These are phyloP conservation scores for Diplotaxis tenuifolia DNA, from an alignment of 345 rosid species.

Conservation along the genomic window DNA sequence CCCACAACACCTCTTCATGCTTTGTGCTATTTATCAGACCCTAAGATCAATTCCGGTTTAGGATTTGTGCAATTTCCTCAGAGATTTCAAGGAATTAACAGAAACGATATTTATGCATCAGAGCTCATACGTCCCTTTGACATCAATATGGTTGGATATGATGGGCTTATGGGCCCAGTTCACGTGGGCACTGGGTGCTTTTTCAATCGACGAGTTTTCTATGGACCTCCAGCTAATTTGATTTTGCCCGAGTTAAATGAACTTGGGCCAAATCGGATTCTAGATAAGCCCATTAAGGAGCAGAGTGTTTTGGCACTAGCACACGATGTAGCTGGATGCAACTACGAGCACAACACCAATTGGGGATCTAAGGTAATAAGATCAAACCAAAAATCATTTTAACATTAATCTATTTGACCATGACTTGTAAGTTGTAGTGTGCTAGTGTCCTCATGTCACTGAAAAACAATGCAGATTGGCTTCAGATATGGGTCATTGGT, in stretches of 20 bases:
- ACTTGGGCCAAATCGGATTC: constrained; percentile 30
- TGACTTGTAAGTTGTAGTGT: background rate
- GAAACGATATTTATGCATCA: constrained; percentile 52
- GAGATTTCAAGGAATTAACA: constrained; percentile 47
- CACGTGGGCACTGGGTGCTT: constrained; percentile 64
- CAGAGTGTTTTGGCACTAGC: constrained; percentile 41
- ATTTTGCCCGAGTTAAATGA: constrained; percentile 42
- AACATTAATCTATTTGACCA: background rate
- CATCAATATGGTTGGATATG: constrained; percentile 49
- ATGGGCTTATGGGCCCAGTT: constrained; percentile 49
- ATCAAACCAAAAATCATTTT: background rate
- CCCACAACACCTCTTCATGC: constrained; percentile 49
- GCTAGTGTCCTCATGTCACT: background rate
- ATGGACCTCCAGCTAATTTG: constrained; percentile 42
- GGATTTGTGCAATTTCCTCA: constrained; percentile 79
- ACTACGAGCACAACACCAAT: constrained; percentile 48
- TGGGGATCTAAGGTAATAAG: constrained; percentile 64
- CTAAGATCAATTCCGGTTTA: constrained; percentile 14
- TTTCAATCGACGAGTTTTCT: constrained; percentile 54
- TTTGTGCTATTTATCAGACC: constrained; percentile 55
- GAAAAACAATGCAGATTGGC: constrained; percentile 45
- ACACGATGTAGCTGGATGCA: constrained; percentile 49
- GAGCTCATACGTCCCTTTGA: constrained; percentile 41
- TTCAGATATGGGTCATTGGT: constrained; percentile 67
- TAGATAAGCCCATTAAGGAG: constrained; percentile 33